phyloP scores from a whole-genome alignment of 2,329 filamentous ascomycete species.

The Arachnomyces sp. region DNA sequence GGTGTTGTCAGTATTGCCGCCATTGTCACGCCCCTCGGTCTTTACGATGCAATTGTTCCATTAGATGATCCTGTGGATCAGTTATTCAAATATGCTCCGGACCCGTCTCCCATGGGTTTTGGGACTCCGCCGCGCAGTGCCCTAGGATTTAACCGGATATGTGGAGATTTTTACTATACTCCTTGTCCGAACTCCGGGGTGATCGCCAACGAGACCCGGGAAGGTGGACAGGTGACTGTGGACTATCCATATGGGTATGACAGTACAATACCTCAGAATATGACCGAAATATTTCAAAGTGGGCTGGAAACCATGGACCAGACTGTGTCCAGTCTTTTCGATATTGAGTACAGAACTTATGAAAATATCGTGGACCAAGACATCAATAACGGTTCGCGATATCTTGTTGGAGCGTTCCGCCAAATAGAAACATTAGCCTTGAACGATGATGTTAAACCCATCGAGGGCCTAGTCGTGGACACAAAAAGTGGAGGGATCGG shows the following conservation, averaged over 20 bases:
- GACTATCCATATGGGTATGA: conserved; percentile 21
- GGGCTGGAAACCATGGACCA: conserved; percentile 20
- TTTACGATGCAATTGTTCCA: conserved; percentile 34
- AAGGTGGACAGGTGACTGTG: conserved; percentile 13
- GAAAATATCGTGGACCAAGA: conserved; percentile 11
- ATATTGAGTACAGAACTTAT: conserved; percentile 33
- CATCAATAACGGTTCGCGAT: conserved; percentile 25
- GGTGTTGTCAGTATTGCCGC: conserved; percentile 34
- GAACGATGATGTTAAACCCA: conserved; percentile 22
- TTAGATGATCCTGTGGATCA: conserved; percentile 8
- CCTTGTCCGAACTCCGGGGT: conserved; percentile 20
- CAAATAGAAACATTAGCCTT: conserved; percentile 26
- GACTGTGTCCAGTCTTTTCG: conserved; percentile 37
- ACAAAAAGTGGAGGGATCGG: conserved; percentile 36
- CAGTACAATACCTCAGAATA: conserved; percentile 25
- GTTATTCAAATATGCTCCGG: conserved; percentile 33
- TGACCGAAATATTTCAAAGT: conserved; percentile 33
- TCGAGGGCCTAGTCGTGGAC: conserved; percentile 42
- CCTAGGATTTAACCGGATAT: conserved; percentile 27
- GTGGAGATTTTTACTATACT: conserved; percentile 14
- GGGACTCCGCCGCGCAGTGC: conserved; percentile 32
- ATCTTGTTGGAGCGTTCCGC: conserved; percentile 23
- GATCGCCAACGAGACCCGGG: conserved; percentile 14
- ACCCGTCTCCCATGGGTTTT: conserved; percentile 30
- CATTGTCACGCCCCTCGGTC: conserved; percentile 41